phyloP scores from a whole-genome alignment of 2,329 filamentous ascomycete genomes.

The Raffaelea albimanens region DNA sequence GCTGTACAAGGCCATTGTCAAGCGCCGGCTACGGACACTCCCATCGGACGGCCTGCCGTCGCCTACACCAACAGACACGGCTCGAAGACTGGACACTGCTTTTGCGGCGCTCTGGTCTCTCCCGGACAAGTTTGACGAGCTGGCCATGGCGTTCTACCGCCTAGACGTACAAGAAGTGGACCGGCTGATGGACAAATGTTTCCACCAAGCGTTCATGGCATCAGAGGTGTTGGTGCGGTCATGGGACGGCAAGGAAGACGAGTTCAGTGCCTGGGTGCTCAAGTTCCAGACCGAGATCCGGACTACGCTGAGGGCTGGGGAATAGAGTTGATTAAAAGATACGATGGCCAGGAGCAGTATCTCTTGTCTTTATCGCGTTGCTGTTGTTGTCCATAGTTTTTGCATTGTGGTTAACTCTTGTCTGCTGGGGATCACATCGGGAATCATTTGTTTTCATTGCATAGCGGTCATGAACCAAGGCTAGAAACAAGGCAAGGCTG shows the following conservation, averaged over 20 bases:
- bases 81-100: conserved; percentile 43
- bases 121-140: conserved; percentile 59
- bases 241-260: conserved; percentile 37
- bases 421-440: too few relatives aligned
- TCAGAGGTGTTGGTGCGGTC: conserved; percentile 24
- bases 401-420: too few relatives aligned
- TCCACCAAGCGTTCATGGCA: conserved; percentile 46
- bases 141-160: conserved; percentile 65
- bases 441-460: too few relatives aligned
- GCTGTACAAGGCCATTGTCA: conserved; percentile 60
- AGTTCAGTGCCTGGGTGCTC: conserved; percentile 68
- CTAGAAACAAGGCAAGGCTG: too few relatives aligned
- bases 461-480: too few relatives aligned
- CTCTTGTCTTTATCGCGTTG: too few relatives aligned
- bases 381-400: too few relatives aligned
- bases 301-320: neutral
- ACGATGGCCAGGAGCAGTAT: too few relatives aligned
- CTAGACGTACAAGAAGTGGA: conserved; percentile 51
- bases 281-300: conserved; percentile 33
- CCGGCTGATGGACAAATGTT: conserved; percentile 46
- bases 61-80: conserved; percentile 17
- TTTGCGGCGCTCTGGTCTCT: conserved; percentile 47
- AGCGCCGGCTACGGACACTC: conserved; percentile 57
- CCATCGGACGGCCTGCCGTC: conserved; percentile 29
- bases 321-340: neutral